phyloP scores from a whole-genome alignment of 1,284 basidiomycete genomes.

The Meripilus lineatus region DNA sequence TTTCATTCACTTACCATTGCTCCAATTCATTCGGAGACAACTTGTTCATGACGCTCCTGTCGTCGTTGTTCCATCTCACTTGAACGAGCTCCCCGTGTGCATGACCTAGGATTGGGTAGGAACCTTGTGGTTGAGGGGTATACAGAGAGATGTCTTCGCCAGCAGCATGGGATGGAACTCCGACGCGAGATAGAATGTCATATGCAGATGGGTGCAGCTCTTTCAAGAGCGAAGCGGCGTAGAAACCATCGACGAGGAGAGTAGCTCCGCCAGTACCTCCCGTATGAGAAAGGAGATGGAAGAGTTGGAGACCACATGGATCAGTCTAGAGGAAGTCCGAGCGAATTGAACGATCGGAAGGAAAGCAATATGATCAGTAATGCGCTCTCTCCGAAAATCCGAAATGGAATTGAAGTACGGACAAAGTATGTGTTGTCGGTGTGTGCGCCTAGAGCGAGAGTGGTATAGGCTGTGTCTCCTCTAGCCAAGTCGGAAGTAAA shows the following conservation, averaged over 20 bases:
- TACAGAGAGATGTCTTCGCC: constrained; percentile 70
- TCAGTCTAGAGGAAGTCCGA: constrained; percentile 61
- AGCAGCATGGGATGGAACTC: constrained; percentile 84
- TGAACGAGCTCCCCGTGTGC: constrained; percentile 70
- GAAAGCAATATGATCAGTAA: background rate
- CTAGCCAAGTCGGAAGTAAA: constrained; percentile 91
- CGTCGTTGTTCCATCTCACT: constrained; percentile 95
- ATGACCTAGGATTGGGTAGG: constrained; percentile 71
- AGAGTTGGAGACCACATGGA: constrained; percentile 90
- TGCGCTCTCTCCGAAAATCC: too few relatives aligned
- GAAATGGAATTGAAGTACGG: constrained; percentile 27
- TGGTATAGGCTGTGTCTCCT: constrained; percentile 91
- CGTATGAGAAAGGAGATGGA: constrained; percentile 88
- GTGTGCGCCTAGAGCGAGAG: constrained; percentile 83
- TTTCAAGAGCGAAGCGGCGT: constrained; percentile 78
- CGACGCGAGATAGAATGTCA: constrained; percentile 61
- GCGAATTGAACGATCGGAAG: background rate
- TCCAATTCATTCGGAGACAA: constrained; percentile 58
- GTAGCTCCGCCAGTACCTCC: constrained; percentile 82
- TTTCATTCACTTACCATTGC: constrained; percentile 50
- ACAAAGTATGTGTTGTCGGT: constrained; percentile 96
- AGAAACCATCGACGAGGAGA: constrained; percentile 93
- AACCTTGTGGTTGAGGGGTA: constrained; percentile 50
- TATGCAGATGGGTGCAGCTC: constrained; percentile 75
- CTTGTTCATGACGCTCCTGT: constrained; percentile 75